Evolutionary conservation across 805 yeast species (phyloP).

Genomic region (Ogataea chonburiensis): DNA sequence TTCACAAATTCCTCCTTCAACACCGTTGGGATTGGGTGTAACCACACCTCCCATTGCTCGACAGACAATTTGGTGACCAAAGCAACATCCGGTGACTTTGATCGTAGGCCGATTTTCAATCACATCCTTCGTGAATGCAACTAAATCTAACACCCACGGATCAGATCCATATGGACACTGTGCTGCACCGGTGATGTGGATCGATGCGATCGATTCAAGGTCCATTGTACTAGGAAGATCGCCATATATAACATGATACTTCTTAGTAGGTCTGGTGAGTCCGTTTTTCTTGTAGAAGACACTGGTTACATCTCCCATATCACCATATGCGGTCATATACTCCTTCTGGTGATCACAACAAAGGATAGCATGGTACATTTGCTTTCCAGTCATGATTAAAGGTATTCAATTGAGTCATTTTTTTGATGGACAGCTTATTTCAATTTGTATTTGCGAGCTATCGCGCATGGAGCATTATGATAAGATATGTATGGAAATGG

Average conservation of each 20-base stretch:
- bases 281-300: conserved; percentile 13
- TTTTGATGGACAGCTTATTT: not conserved
- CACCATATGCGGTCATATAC: conserved; percentile 5
- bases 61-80: conserved; percentile 82
- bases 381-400: not conserved
- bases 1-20: conserved; percentile 68
- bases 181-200: conserved; percentile 55
- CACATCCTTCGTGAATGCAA: conserved; percentile 33
- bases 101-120: conserved; percentile 23
- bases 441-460: not conserved
- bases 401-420: not conserved
- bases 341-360: conserved; percentile 11
- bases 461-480: not conserved
- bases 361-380: conserved; percentile 6
- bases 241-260: conserved; percentile 10
- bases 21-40: conserved; percentile 56
- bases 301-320: conserved; percentile 11
- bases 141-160: conserved; percentile 43
- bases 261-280: conserved; percentile 11
- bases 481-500: no score
- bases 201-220: conserved; percentile 36
- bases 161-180: conserved; percentile 44
- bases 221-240: conserved; percentile 23
- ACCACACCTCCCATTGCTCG: conserved; percentile 64
- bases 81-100: conserved; percentile 74